Conservation (phyloP, 768 basidiomycete species). For the Hygrophorus russula region DNA sequence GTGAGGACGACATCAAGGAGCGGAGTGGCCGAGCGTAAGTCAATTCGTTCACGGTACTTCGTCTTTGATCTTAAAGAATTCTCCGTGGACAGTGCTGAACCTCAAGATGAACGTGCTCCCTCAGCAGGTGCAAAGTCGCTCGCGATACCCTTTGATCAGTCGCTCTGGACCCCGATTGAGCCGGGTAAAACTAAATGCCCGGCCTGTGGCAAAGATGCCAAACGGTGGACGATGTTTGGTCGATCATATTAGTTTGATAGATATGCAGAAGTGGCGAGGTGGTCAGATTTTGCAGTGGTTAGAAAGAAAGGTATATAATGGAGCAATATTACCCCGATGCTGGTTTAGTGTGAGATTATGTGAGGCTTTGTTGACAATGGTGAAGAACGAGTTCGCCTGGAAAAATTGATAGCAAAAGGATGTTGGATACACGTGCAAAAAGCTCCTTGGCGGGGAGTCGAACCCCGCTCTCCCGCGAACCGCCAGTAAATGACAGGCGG, state of each 20-base stretch:
- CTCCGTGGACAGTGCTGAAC: conserved; percentile 62
- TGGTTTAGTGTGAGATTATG: too few relatives aligned
- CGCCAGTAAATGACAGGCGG: conserved; percentile 11
- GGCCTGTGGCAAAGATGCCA: conserved; percentile 79
- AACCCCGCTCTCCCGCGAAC: conserved; percentile 15
- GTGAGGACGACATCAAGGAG: conserved; percentile 98
- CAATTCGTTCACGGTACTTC: conserved; percentile 9
- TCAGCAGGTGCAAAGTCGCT: conserved; percentile 97
- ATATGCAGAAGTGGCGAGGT: background rate
- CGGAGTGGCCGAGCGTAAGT: conserved; percentile 73
- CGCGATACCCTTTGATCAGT: conserved; percentile 93
- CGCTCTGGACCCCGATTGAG: conserved; percentile 67
- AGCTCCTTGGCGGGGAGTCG: conserved; percentile 15
- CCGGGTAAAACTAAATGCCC: conserved; percentile 83
- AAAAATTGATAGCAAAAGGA: too few relatives aligned
- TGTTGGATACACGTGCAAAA: too few relatives aligned
- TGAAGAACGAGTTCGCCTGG: too few relatives aligned
- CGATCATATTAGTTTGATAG: conserved; percentile 77
- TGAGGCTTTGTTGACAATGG: too few relatives aligned
- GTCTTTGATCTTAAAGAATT: too few relatives aligned
- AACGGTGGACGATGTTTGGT: conserved; percentile 97
- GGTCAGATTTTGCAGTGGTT: too few relatives aligned
- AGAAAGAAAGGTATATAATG: too few relatives aligned
- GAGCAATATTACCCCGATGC: too few relatives aligned
- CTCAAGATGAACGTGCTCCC: conserved; percentile 88